Conservation (phyloP, 495 filamentous ascomycete species). For the Penicillium tannophilum region DNA sequence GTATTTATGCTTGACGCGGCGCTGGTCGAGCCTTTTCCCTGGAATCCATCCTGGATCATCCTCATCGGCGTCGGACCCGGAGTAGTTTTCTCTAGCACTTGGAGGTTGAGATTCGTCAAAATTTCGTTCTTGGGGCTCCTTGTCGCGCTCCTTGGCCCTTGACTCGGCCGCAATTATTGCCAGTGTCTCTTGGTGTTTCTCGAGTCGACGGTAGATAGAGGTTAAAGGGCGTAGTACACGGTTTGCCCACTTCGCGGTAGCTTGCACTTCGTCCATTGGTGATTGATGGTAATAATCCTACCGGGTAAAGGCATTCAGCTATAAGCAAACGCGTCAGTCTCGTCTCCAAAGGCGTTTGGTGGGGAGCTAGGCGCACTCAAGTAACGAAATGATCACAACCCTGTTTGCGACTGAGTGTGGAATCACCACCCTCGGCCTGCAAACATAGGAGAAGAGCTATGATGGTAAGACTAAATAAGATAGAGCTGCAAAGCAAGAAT, state of each 20-base stretch:
- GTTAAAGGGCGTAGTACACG: conserved; percentile 51
- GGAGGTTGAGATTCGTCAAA: background rate
- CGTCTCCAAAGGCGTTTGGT: background rate
- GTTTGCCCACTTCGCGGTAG: conserved; percentile 52
- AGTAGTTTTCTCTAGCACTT: conserved; percentile 14
- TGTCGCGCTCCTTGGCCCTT: conserved; percentile 21
- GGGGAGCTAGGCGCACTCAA: background rate
- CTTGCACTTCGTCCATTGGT: conserved; percentile 44
- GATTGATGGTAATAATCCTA: conserved; percentile 7
- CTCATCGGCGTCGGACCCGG: conserved; percentile 41
- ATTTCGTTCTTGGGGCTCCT: background rate
- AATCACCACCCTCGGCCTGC: conserved; percentile 12
- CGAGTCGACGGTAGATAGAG: conserved; percentile 47
- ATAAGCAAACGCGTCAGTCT: background rate
- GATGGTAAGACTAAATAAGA: conserved; percentile 6
- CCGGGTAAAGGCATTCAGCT: conserved; percentile 14
- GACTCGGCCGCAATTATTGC: conserved; percentile 35
- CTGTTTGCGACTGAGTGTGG: conserved; percentile 20
- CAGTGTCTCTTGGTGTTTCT: conserved; percentile 45
- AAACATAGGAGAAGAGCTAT: conserved; percentile 10
- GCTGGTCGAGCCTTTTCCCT: conserved; percentile 35
- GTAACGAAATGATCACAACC: conserved; percentile 7
- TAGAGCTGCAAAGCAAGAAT: conserved; percentile 16
- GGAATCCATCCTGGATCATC: conserved; percentile 51
- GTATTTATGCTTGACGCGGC: conserved; percentile 43